These are phyloP conservation scores for Podochytrium sp. DNA, from an alignment of 192 early-diverging fungal genomes.

Conservation along the genomic window DNA sequence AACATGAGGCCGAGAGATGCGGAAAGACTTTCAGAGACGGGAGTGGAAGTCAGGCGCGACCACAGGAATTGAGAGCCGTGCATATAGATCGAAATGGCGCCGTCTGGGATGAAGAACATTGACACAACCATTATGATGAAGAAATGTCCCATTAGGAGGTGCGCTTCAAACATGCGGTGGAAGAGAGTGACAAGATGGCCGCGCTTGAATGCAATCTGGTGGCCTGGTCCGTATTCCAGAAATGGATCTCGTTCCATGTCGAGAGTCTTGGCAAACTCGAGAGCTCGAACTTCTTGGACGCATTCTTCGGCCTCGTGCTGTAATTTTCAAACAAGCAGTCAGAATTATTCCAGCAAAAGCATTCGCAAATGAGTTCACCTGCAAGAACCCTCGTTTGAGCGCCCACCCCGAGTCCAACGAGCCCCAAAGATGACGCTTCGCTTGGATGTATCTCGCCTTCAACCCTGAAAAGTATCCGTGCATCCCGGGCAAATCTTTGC, in stretches of 20 bases:
- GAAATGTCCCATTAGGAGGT: conserved; percentile 16
- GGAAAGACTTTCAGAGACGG: conserved; percentile 14
- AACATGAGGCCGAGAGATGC: no score
- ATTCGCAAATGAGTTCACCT: no score
- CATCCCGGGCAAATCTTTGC: conserved; percentile 30
- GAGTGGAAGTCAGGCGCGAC: conserved; percentile 3
- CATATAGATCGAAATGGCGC: neutral
- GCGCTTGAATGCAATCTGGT: neutral
- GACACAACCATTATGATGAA: conserved; percentile 32
- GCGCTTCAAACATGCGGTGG: neutral
- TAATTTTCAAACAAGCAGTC: neutral
- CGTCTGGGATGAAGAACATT: conserved; percentile 26
- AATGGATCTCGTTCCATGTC: neutral
- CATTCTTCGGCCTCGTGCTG: conserved; percentile 32
- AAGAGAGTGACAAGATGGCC: neutral
- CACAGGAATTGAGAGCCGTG: neutral
- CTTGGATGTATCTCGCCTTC: conserved; percentile 59
- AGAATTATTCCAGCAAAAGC: conserved; percentile 44
- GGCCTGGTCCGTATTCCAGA: neutral
- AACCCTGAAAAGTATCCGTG: conserved; percentile 50
- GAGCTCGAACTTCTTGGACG: conserved; percentile 1
- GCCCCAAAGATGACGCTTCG: conserved; percentile 67
- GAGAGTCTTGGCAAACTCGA: neutral
- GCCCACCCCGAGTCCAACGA: conserved; percentile 63
- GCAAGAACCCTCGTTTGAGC: conserved; percentile 32